These are phyloP conservation scores for Penicillium verhagenii DNA, from an alignment of 495 filamentous ascomycete genomes.

Conservation along the genomic window DNA sequence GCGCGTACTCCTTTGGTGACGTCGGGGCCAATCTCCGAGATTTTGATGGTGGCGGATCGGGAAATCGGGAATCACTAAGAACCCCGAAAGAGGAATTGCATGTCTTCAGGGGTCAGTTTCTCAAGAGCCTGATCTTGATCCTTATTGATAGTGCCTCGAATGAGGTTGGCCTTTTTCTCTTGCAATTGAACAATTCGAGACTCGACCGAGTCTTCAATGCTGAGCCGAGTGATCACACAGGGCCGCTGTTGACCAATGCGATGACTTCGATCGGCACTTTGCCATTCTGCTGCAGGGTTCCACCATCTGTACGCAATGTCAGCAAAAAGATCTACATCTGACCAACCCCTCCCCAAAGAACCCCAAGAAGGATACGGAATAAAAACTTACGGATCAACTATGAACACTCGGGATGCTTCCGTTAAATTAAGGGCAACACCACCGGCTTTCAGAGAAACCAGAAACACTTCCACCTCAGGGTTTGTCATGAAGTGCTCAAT, in stretches of 20 bases:
- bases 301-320: constrained; percentile 66
- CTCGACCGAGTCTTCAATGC: constrained; percentile 95
- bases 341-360: not conserved
- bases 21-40: not conserved
- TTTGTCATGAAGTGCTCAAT: constrained; percentile 97
- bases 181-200: constrained; percentile 90
- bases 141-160: constrained; percentile 90
- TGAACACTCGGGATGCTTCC: constrained; percentile 90
- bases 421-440: constrained; percentile 94
- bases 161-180: constrained; percentile 97
- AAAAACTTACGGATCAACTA: constrained; percentile 80
- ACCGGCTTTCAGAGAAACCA: constrained; percentile 92
- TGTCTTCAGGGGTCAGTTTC: constrained; percentile 82
- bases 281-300: constrained; percentile 98
- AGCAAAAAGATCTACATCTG: constrained; percentile 6
- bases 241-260: constrained; percentile 92
- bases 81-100: constrained; percentile 94
- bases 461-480: constrained; percentile 85
- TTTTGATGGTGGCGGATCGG: constrained; percentile 1
- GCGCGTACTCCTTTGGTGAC: not conserved
- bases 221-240: constrained; percentile 89
- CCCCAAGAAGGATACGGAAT: not conserved
- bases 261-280: constrained; percentile 93
- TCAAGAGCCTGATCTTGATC: constrained; percentile 81
- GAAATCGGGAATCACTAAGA: not conserved